phyloP scores from a whole-genome alignment of 2,329 filamentous ascomycete genomes.

The Fusarium sambucinum region DNA sequence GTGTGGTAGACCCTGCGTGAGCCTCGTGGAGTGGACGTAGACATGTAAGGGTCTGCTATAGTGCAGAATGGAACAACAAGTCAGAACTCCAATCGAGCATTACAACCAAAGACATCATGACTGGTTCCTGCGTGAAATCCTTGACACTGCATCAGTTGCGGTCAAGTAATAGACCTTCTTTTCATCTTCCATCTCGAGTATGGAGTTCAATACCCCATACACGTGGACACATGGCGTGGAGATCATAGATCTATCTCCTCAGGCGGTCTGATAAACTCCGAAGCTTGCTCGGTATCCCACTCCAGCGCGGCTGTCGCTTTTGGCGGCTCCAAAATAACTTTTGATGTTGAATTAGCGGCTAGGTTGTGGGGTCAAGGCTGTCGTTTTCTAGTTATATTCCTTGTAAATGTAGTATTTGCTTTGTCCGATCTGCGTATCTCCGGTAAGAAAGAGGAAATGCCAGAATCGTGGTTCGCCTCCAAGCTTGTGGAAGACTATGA shows the following conservation, averaged over 20 bases:
- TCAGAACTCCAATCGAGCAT: conserved; percentile 25
- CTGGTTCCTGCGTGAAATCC: conserved; percentile 47
- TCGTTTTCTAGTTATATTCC: conserved; percentile 1
- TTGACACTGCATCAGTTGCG: conserved; percentile 40
- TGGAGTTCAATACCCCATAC: conserved; percentile 3
- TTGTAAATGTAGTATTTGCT: conserved; percentile 1
- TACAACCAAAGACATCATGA: conserved; percentile 12
- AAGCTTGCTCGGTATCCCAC: conserved; percentile 29
- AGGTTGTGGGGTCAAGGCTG: conserved; percentile 20
- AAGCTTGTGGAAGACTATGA: background rate
- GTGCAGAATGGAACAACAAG: conserved; percentile 27
- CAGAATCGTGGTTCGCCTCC: background rate
- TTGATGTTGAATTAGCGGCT: conserved; percentile 20
- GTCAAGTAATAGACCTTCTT: conserved; percentile 16
- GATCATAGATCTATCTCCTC: conserved; percentile 16
- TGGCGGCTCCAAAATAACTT: conserved; percentile 39
- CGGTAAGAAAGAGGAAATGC: conserved; percentile 1
- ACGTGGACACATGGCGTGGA: conserved; percentile 15
- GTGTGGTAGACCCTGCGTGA: conserved; percentile 45
- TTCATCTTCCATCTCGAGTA: conserved; percentile 3
- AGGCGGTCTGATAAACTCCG: conserved; percentile 22
- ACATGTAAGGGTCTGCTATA: conserved; percentile 26
- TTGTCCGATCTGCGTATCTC: conserved; percentile 19
- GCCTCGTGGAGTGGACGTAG: conserved; percentile 42
- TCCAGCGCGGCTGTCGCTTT: conserved; percentile 41